phyloP scores from a whole-genome alignment of 1,139 yeast species.

The Suhomyces bribrorum region DNA sequence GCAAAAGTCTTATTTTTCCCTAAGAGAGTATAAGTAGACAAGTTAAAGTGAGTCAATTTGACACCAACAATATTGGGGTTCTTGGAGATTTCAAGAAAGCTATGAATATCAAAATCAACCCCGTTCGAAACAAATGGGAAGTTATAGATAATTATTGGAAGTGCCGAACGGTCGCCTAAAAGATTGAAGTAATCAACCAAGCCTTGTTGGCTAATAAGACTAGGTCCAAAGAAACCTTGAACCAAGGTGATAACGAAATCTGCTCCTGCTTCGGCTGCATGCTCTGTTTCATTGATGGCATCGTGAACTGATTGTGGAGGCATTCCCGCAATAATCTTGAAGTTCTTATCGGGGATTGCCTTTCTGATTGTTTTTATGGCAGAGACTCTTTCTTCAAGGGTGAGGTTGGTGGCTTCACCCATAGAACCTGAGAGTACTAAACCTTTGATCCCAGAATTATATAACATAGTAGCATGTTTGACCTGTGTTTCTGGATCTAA shows the following conservation, averaged over 20 bases:
- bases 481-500: conserved; percentile 46
- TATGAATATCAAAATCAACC: conserved; percentile 35
- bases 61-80: conserved; percentile 41
- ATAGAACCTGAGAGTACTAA: conserved; percentile 51
- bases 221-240: conserved; percentile 38
- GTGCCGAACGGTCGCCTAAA: conserved; percentile 31
- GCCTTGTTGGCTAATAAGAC: conserved; percentile 33
- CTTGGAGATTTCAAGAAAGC: conserved; percentile 31
- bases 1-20: conserved; percentile 37
- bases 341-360: conserved; percentile 29
- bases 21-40: conserved; percentile 36
- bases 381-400: conserved; percentile 33
- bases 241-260: conserved; percentile 33
- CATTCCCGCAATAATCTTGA: conserved; percentile 38
- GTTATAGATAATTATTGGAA: conserved; percentile 39
- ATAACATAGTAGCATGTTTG: conserved; percentile 41
- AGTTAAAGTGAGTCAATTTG: conserved; percentile 34
- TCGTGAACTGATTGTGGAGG: conserved; percentile 33
- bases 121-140: conserved; percentile 44
- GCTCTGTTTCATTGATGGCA: conserved; percentile 29
- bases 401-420: conserved; percentile 41
- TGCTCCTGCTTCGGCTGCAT: conserved; percentile 36
- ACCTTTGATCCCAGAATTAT: conserved; percentile 46
- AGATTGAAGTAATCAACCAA: conserved; percentile 33
- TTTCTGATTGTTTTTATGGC: conserved; percentile 23